phyloP scores from a whole-genome alignment of 2,329 filamentous ascomycete species.

The Rosellinia necatrix region DNA sequence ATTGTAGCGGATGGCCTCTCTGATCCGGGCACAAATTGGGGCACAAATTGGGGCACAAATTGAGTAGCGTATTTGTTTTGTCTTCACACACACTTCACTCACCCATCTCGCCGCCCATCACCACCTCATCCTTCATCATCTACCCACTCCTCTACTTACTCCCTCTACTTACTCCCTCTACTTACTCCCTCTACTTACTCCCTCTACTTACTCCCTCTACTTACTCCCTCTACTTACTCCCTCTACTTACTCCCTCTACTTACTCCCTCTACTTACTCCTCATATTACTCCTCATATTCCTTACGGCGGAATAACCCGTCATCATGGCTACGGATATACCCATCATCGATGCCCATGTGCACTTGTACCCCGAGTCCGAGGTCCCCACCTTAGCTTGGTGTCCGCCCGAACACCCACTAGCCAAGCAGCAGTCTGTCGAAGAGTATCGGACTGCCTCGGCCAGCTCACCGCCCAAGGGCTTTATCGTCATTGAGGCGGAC shows the following conservation, averaged over 20 bases:
- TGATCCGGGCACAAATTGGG: no score
- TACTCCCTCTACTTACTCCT: neutral
- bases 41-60: no score
- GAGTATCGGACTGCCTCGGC: slow-evolving; percentile 61
- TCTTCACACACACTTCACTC: no score
- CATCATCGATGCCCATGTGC: slow-evolving; percentile 90
- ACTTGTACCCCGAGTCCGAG: slow-evolving; percentile 78
- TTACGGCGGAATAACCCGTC: neutral
- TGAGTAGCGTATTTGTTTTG: no score
- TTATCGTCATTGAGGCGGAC: slow-evolving; percentile 84
- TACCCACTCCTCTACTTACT: no score
- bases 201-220: no score
- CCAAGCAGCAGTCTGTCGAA: slow-evolving; percentile 65
- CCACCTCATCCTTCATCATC: no score
- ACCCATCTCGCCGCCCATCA: neutral
- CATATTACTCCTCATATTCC: neutral
- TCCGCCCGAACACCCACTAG: slow-evolving; percentile 61
- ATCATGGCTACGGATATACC: slow-evolving; percentile 48
- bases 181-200: no score
- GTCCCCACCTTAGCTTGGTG: slow-evolving; percentile 72
- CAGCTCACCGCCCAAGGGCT: slow-evolving; percentile 61
- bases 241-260: neutral
- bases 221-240: no score
- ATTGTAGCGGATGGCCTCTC: no score
- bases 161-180: no score